These are phyloP conservation scores for Silene vulgaris DNA, from an alignment of 179 eudicot genomes.

Conservation along the genomic window DNA sequence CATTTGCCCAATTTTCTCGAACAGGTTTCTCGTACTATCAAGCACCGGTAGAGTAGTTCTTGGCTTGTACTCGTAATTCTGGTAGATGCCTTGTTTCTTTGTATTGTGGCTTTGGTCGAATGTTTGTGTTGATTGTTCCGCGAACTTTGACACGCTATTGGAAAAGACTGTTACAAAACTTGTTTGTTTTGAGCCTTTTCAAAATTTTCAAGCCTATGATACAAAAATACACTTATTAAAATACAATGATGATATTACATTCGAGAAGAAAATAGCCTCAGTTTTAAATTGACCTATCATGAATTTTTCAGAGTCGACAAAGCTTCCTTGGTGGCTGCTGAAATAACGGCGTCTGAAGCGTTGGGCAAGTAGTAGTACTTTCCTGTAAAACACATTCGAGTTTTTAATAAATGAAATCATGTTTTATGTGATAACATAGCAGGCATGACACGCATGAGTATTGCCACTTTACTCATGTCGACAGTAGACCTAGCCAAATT, in stretches of 20 bases:
- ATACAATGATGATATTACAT: background rate
- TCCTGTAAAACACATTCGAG: constrained; percentile 43
- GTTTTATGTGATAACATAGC: background rate
- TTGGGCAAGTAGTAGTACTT: constrained; percentile 96
- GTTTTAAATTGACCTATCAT: constrained; percentile 25
- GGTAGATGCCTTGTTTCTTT: too few species aligned
- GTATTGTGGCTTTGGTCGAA: too few species aligned
- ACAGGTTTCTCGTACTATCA: too few species aligned
- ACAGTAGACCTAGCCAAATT: background rate
- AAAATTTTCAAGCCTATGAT: background rate
- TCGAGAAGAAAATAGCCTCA: background rate
- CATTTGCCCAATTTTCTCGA: too few species aligned
- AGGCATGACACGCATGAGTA: too few species aligned
- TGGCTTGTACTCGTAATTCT: too few species aligned
- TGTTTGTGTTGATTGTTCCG: too few species aligned
- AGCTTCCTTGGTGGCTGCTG: constrained; percentile 84
- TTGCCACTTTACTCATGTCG: too few species aligned
- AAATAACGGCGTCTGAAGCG: constrained; percentile 96
- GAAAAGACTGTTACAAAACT: background rate
- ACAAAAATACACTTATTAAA: background rate
- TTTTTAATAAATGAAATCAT: background rate
- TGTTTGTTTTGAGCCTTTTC: background rate
- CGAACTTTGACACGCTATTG: too few species aligned
- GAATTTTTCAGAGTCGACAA: constrained; percentile 68
- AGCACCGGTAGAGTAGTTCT: too few species aligned